Evolutionary conservation across 83 land plant species (phyloP), one percentile per base, ranked within the genome.

Genomic region (Diphasiastrum complanatum): DNA sequence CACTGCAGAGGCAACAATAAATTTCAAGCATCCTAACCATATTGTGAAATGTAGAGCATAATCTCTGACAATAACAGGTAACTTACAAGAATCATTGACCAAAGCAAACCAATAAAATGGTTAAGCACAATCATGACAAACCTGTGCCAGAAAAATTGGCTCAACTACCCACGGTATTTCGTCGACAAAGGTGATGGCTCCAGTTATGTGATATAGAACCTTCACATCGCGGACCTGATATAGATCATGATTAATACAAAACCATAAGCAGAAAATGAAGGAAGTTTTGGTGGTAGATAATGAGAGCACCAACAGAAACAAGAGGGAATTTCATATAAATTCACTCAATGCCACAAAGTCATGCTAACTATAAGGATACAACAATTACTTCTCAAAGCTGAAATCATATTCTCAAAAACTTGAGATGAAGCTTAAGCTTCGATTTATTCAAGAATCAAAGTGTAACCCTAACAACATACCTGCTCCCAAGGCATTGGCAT

Each of bases 401-500:
- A 16, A n/a, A 16, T 12, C 4, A n/a, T 57, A 16, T 33, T 4
- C 18, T 47, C 29, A 35, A 14, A 57, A 18, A 6, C 5, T 57
- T 43, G 23, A 2, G 33, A 36, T 18, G 4, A 14, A 26, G 43
- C 30, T 22, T 10, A 22, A 60, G 60, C 5, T 32, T 26, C 16
- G 27, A 55, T 6, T 26, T 32, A 29, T 5, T 30, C 36, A 63
- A 33, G 14, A 19, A 5, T 49, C 4, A 35, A 59, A 22, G 37
- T 11, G 6, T 1, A 3, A 16, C 10, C 23, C 23, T 49, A 16
- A 18, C 4, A n/a, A 62, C 14, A 41, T 36, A 84, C 95, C 80
- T 93, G 99, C 30, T 93, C 96, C 99, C 96, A 93, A 4, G 99
- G 99, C 99, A 93, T 93, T 1, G 99, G 99, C 99, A 93, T 93